Evolutionary conservation across 192 early-diverging fungal genomes (phyloP), one percentile per base, ranked within the genome.

Genomic region (Ambispora gerdemannii): DNA sequence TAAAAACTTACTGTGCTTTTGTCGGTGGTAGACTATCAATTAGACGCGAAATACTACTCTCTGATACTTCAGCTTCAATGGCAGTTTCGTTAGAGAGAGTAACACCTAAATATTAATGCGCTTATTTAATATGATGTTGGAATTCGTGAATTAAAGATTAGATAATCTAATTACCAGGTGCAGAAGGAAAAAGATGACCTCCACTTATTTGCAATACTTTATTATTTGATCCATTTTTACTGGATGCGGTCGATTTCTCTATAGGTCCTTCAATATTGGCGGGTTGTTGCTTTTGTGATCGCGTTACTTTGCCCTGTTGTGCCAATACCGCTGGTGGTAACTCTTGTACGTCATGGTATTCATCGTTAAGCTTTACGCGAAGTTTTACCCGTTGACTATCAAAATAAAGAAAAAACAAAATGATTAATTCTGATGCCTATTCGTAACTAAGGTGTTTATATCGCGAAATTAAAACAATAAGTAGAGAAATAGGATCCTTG

Each of bases 281-380:
- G 15, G 31, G 50, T 31, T 55, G 13, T 35, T 35, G n/a, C 20
- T 15, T 60, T 60, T 60, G 22, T 11, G 10, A 1, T 22, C 59
- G 4, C 20, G 30, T 32, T 8, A 34, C 28, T 30, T 30, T 30
- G 49, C 56, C 31, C 31, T 59, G 68, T 59, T 60, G 55, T 1
- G 68, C 53, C 36, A 60, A 25, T 31, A 70, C 25, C 17, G 68
- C 55, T 15, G 35, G 8, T n/a, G 53, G 53, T 38, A 70, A 25
- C 43, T 70, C 55, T 50, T 70, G 30, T 17, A 50, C 58, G 22
- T 70, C 55, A 4, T 24, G 17, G n/a, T 70, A 70, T 58, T 70
- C 68, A 34, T 69, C 67, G 4, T n/a, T 33, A 31, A 70, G 17
- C 47, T 70, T 70, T 30, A 70, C 25, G 6, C 47, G 49, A 19